Evolutionary conservation across 306 rosid species (phyloP).

Genomic region (Quercus parvula): DNA sequence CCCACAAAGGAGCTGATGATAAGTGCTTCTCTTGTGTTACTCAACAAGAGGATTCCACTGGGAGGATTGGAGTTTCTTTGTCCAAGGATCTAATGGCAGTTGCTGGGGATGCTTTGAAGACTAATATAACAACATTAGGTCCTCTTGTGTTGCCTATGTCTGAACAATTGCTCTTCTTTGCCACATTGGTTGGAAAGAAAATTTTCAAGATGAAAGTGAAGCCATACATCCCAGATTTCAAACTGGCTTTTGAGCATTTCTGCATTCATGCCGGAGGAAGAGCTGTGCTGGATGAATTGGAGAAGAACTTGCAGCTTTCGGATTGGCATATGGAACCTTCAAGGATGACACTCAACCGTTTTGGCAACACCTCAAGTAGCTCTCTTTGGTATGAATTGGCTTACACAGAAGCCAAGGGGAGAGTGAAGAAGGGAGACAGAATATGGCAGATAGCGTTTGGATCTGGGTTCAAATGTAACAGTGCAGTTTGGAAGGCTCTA

Average conservation of each 20-base stretch:
- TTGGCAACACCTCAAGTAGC: slow-evolving; percentile 71
- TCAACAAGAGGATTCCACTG: slow-evolving; percentile 45
- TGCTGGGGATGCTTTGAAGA: slow-evolving; percentile 64
- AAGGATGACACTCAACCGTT: slow-evolving; percentile 59
- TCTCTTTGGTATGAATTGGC: slow-evolving; percentile 66
- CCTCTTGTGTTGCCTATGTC: slow-evolving; percentile 67
- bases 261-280: slow-evolving; percentile 71
- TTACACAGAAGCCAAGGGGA: slow-evolving; percentile 53
- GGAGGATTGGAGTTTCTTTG: slow-evolving; percentile 52
- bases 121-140: slow-evolving; percentile 61
- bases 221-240: slow-evolving; percentile 65
- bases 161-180: slow-evolving; percentile 54
- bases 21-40: slow-evolving; percentile 58
- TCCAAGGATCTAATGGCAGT: slow-evolving; percentile 65
- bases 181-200: slow-evolving; percentile 44
- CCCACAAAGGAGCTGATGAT: slow-evolving; percentile 60
- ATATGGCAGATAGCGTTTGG: slow-evolving; percentile 73
- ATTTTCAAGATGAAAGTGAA: slow-evolving; percentile 50
- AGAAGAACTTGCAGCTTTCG: slow-evolving; percentile 54
- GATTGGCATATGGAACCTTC: slow-evolving; percentile 71
- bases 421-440: slow-evolving; percentile 55
- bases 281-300: slow-evolving; percentile 63
- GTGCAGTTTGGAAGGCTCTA: slow-evolving; percentile 61
- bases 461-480: slow-evolving; percentile 61
- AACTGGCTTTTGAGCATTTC: slow-evolving; percentile 63